Percentiles rank a stretch among this genome's conserved stretches.
phyloP scores from a whole-genome alignment of 345 rosid species.

The Melaleuca alternifolia region DNA sequence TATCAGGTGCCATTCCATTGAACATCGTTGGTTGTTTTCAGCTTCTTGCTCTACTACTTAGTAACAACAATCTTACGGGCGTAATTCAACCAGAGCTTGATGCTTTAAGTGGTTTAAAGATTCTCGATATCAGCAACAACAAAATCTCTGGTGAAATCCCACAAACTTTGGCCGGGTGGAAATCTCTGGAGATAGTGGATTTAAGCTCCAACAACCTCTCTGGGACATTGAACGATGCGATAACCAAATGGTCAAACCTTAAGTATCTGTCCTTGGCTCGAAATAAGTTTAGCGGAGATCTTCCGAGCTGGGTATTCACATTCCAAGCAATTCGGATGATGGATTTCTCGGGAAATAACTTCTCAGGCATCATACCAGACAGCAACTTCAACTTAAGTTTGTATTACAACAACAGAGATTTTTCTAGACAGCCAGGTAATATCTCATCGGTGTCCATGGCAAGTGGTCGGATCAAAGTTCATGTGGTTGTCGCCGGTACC shows the following conservation, averaged over 20 bases:
- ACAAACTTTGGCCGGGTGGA: slow-evolving; percentile 74
- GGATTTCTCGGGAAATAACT: slow-evolving; percentile 70
- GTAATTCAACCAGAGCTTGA: slow-evolving; percentile 91
- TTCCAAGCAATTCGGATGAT: slow-evolving; percentile 63
- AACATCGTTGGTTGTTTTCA: slow-evolving; percentile 86
- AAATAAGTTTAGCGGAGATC: slow-evolving; percentile 65
- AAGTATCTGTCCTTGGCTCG: slow-evolving; percentile 67
- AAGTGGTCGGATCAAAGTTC: slow-evolving; percentile 34
- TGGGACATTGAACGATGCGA: slow-evolving; percentile 71
- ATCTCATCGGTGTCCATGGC: slow-evolving; percentile 12
- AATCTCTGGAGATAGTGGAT: slow-evolving; percentile 82
- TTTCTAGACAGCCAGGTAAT: not conserved
- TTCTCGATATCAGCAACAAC: slow-evolving; percentile 79
- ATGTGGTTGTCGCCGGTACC: slow-evolving; percentile 29
- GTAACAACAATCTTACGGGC: slow-evolving; percentile 71
- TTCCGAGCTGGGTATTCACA: slow-evolving; percentile 72
- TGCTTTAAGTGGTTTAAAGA: slow-evolving; percentile 68
- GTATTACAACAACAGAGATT: slow-evolving; percentile 29
- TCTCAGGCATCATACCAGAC: slow-evolving; percentile 69
- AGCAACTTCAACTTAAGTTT: slow-evolving; percentile 62
- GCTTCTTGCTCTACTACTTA: slow-evolving; percentile 60
- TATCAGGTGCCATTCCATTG: slow-evolving; percentile 73
- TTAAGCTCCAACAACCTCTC: slow-evolving; percentile 77
- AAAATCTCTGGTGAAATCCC: slow-evolving; percentile 79
- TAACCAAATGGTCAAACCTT: slow-evolving; percentile 76